Percentiles rank a stretch among this genome's conserved stretches.
Conservation (phyloP, 2,329 filamentous ascomycete species). For the Simplicillium aogashimaense region DNA sequence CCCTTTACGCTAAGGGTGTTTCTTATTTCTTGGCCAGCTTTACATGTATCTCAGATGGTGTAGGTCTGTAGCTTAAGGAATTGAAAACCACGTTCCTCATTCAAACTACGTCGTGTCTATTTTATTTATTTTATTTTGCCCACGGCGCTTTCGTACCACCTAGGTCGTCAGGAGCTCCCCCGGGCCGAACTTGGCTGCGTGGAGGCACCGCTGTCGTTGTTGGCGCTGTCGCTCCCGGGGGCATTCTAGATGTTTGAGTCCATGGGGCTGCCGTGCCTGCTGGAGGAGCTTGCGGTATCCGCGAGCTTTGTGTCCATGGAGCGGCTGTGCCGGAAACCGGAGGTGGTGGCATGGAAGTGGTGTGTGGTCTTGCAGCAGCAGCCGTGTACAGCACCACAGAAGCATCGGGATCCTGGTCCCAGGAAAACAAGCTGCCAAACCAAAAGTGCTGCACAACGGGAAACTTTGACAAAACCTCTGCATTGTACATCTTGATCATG, state of each 20-base stretch:
- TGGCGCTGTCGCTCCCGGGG: conserved; percentile 14
- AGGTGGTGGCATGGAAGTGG: conserved; percentile 8
- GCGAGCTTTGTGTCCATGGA: conserved; percentile 32
- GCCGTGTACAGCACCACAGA: conserved; percentile 9
- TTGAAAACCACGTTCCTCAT: too few relatives aligned
- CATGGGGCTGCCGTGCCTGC: conserved; percentile 17
- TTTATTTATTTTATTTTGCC: conserved; percentile 22
- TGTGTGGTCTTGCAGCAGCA: background rate
- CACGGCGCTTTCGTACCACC: conserved; percentile 33
- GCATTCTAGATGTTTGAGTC: conserved; percentile 27
- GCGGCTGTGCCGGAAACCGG: conserved; percentile 26
- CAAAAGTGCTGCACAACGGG: conserved; percentile 96
- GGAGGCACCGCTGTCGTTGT: background rate
- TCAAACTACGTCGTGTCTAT: too few relatives aligned
- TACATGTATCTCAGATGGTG: too few relatives aligned
- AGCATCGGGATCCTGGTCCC: conserved; percentile 59
- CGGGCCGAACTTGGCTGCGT: background rate
- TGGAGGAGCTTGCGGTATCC: conserved; percentile 22
- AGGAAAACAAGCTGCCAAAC: conserved; percentile 72
- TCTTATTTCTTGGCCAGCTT: too few relatives aligned
- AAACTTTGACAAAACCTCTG: conserved; percentile 91
- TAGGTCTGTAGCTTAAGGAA: too few relatives aligned
- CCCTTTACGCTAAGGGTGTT: too few relatives aligned
- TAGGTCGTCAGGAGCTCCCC: background rate
- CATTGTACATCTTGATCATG: conserved; percentile 99